Base-by-base conservation (phyloP, 73 alveolate genomes). In the Paramecium pentaurelia region DNA sequence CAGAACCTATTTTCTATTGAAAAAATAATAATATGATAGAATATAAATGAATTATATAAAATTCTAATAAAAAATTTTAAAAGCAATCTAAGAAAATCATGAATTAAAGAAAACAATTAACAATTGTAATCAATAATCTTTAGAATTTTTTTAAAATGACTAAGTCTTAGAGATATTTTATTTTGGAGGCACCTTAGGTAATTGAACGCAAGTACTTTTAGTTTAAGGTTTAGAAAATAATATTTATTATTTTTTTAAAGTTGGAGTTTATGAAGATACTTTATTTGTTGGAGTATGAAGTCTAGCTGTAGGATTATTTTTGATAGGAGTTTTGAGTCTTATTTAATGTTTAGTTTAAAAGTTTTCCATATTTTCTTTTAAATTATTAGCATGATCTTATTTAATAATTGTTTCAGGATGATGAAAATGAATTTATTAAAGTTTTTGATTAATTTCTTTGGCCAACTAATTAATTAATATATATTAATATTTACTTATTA, bases 341-440 rank as follows among this genome's bases (percentile, higher is more conserved):
- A 64, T 64, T 34, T 32, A 32, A 64, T 34, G 42, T 27, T 34
- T 64, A 34, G 45, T 22, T 32, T 64, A 27, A 14, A 28, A 8
- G 9, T 27, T 64, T 28, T 64, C 84, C 28, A 64, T 11, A 64
- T 34, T 64, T 34, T 64, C 84, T 34, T 34, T 64, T n/a, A 64
- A 32, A 64, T 3, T 64, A 28, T 64, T 64, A 8, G 28, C 47
- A 14, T 28, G 42, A n/a, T 64, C 84, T 64, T 64, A 20, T 64
- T 64, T 64, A 64, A 64, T 64, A 4, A 64, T 64, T 27, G 84
- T 64, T 64, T 64, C 84, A 3, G 84, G 84, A 34, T 64, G 84
- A 64, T 64, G 84, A 64, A 64, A 64, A 64, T 64, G 84, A 64
- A 64, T 64, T 64, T 64, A 32, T 64, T 12, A 64, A 10, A 64